Conservation (phyloP, 192 early-diverging fungal genomes). For the Phycomyces nitens region DNA sequence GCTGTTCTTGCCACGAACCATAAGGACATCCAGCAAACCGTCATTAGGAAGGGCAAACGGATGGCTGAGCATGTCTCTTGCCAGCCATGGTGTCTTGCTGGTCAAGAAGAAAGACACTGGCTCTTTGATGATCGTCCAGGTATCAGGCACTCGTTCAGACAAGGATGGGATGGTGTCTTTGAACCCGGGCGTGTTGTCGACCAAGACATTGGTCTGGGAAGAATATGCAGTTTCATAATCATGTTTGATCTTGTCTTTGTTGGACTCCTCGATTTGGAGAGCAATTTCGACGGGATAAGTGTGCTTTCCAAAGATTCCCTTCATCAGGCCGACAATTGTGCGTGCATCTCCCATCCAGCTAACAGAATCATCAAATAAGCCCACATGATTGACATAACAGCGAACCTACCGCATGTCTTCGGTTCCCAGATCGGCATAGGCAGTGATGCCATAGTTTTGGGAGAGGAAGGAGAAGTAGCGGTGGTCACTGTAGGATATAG, state of each 20-base stretch:
- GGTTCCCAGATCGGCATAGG: slow-evolving; percentile 53
- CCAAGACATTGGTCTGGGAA: no score
- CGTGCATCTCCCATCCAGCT: slow-evolving; percentile 57
- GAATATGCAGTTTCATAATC: slow-evolving; percentile 22
- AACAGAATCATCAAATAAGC: neutral
- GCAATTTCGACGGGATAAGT: slow-evolving; percentile 41
- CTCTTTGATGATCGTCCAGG: slow-evolving; percentile 45
- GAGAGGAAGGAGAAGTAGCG: slow-evolving; percentile 53
- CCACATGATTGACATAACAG: neutral
- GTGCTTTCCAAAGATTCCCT: slow-evolving; percentile 38
- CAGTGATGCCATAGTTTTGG: slow-evolving; percentile 53
- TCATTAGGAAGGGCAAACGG: slow-evolving; percentile 53
- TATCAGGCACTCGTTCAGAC: slow-evolving; percentile 34
- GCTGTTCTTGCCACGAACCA: slow-evolving; percentile 30
- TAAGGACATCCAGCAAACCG: slow-evolving; percentile 46
- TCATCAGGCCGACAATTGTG: slow-evolving; percentile 37
- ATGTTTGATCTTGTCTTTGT: slow-evolving; percentile 35
- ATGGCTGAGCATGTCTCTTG: slow-evolving; percentile 41
- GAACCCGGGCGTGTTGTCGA: neutral
- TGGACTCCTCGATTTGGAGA: slow-evolving; percentile 41
- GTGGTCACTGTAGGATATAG: slow-evolving; percentile 43
- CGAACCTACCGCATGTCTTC: slow-evolving; percentile 38
- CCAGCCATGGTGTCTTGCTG: slow-evolving; percentile 49
- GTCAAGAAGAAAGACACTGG: slow-evolving; percentile 40
- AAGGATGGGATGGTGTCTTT: slow-evolving; percentile 26